Evolutionary conservation across 2,329 filamentous ascomycete species (phyloP), one percentile per base, ranked within the genome.

Genomic region (Ophiocordyceps camponoti-saundersi): DNA sequence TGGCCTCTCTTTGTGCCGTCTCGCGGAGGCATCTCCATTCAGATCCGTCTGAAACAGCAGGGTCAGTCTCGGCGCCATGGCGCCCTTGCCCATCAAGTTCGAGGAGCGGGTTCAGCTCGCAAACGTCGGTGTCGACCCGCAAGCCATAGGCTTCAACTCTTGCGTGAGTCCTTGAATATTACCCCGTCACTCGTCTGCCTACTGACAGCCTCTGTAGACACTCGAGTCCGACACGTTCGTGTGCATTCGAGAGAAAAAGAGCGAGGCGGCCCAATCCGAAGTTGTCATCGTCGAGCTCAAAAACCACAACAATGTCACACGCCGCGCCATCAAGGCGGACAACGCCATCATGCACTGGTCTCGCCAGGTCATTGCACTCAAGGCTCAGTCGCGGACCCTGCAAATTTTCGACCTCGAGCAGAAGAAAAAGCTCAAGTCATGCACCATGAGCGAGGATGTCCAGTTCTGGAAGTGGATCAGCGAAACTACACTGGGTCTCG

Each of bases 281-380:
- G 90, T 98, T 54, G 84, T 98, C 67, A 98, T 98, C 65, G 73
- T 98, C 69, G 86, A 98, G 67, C 82, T 98, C 62, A 95, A 96
- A 69, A 93, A 95, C 69, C 81, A 81, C 70, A 95, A 95, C 78
- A 90, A 92, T 72, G 80, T 95, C 64, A 92, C 87, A 57, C 83
- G 85, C 59, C 80, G 90, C 62, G 87, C 90, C 44, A 98, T 98
- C 73, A 96, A 95, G 73, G 92, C 92, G 60, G 92, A 98, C 70
- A 96, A 89, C 78, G 92, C 93, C 58, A 95, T 98, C 64, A 96
- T 98, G 92, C 92, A 98, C 77, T 95, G 87, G 86, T 82, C 77
- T 57, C 85, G 83, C 64, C 87, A 95, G 65, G 86, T 98, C 64
- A 96, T 98, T 60, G 92, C 93, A 52, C 77, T 98, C 56, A 95